Base-by-base conservation (phyloP, 768 basidiomycete genomes). In the Leccinum longicurvipes region DNA sequence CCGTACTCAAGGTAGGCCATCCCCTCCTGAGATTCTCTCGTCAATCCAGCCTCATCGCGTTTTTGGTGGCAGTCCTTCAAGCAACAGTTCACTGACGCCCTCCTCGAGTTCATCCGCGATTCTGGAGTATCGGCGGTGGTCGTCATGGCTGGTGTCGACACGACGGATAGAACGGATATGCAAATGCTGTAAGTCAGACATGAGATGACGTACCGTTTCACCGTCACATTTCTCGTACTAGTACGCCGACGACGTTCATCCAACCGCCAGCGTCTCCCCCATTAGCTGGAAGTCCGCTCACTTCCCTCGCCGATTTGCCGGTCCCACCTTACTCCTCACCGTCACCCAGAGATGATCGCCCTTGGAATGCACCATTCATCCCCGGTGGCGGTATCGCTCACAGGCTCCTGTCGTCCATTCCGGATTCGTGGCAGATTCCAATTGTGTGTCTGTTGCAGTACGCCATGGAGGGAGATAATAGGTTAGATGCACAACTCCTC, bases 391-490 rank as follows among this genome's bases (percentile, higher is more conserved):
- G 91, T 2, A 73, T 93, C 27, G 83, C 87, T 0, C 78, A 83
- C 41, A 79, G 87, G 25, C 74, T 93, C 46, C 72, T 93, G 6
- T 76, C 77, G 3, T 79, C 86, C 7, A 63, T 91, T 24, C 78
- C 83, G 1, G 34, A 66, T 39, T 61, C 68, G 36, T 83, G 81
- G 78, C 62, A 74, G 19, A 76, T 81, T 41, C 85, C 86, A 23
- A 80, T 78, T 1, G 82, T 79, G 0, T 75, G 80, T 15, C 69
- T 93, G 10, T 73, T 91, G 47, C 87, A 89, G 47, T 93, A 89
- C 64, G 89, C 84, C 11, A 75, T 89, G 55, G 91, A 93, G 65
- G 91, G 91, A 2, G 91, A 93, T 67, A 93, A 93, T 62, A 77
- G 85, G 55, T 75, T 67, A 17, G 91, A 93, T 67, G 90, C 91